Base-by-base conservation (phyloP, 768 basidiomycete genomes). In the Russula sp. region DNA sequence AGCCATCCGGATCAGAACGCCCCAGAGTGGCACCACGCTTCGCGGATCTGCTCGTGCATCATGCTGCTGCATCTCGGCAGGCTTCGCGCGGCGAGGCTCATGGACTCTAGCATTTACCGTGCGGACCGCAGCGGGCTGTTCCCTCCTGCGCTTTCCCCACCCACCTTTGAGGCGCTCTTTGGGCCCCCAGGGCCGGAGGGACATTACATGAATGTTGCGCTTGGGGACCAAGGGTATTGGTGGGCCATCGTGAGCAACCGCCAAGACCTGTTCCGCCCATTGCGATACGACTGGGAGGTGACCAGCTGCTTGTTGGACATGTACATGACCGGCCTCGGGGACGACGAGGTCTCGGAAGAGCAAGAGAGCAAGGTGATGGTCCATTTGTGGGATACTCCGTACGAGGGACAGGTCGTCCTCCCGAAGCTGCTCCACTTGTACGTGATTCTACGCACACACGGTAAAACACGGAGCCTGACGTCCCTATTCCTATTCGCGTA, bases 141-240 rank as follows among this genome's bases (percentile, higher is more conserved):
- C 44, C 70, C 73, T 0, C 59, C 69, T 16, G 74, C 80, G 4
- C 71, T 81, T 39, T 72, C 75, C 2, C 78, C 80, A 6, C 70
- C 73, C 18, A 74, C 79, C 42, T 82, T 82, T 67, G 68, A 68
- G 51, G 75, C 76, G 2, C 77, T 77, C 72, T 82, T 76, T 59
- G 80, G 80, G 22, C 59, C 68, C 11, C 79, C 78, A 2, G 73
- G 70, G 14, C 70, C 63, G 6, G 53, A 73, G 13, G 79, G 77
- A 2, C 73, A 70, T 16, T 79, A 80, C 61, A 68, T 75, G 49
- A 76, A 78, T 64, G 79, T 78, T 4, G 76, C 75, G n/a, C 75
- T 82, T 37, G 80, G 80, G 42, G 81, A 81, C 68, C 80, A 82
- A 69, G 78, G 78, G 4, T 82, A 79, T 63, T 82, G 79, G 79